Evolutionary conservation across 202 grass and related monocot species (phyloP), one percentile per base, ranked within the genome.

Genomic region (Setaria viridis): DNA sequence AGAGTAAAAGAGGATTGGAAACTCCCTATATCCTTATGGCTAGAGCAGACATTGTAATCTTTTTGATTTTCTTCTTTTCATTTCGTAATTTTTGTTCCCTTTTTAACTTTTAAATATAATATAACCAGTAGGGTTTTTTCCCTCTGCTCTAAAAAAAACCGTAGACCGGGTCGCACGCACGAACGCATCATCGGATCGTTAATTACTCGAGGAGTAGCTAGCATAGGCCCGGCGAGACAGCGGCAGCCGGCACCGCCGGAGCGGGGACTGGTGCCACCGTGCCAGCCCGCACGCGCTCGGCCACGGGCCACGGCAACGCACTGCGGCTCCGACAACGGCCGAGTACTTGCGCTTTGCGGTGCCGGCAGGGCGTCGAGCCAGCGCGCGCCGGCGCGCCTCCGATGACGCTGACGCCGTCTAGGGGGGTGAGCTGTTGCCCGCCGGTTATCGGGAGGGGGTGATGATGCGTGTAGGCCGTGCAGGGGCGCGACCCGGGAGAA

Each of bases 391-490:
- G 34, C 34, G 34, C 34, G 34, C 34, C 2, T 35, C 34, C 4
- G 68, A 55, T 29, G 70, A 77, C 82, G 37, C 63, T 58, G 56
- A 58, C 56, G 56, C 56, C 54, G 54, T 56, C 0, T 25, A 25
- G 25, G 5, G 10, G 82, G 4, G 45, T 77, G 63, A 85, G 63
- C 82, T 85, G 83, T 85, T 17, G 51, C 74, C 64, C 30, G 83
- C 39, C 45, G 34, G 25, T 25, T 25, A 25, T 25, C 25, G 48
- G 19, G 7, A 8, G 1, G 20, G 19, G 19, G 5, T 50, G 6
- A 56, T 11, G 17, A 20, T 8, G 15, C 8, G 34, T 34, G 2
- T 69, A 42, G 64, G 14, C 2, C 39, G 8, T 6, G 20, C 14
- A 45, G 43, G 68, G 42, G 68, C 46, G 25, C 11, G 69, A 72